Conservation (phyloP, 2,329 filamentous ascomycete species). For the Tolypocladium album region DNA sequence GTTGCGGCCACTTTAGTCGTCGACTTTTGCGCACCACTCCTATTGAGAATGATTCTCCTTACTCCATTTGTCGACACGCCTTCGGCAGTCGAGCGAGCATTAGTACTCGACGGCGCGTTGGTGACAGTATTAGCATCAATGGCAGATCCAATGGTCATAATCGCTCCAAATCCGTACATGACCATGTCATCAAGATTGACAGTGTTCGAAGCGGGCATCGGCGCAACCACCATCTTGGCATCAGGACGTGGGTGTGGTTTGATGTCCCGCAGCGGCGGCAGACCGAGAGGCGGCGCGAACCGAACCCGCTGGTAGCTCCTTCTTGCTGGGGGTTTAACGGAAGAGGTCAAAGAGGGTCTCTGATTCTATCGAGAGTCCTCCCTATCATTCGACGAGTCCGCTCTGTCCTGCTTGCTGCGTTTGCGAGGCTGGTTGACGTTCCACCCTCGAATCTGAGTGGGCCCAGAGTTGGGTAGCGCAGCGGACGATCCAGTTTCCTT, state of each 20-base stretch:
- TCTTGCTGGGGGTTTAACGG: slow-evolving; percentile 5
- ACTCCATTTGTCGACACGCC: not conserved
- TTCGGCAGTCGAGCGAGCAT: not conserved
- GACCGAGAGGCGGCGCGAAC: not conserved
- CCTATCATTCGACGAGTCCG: slow-evolving; percentile 20
- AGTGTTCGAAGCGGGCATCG: slow-evolving; percentile 1
- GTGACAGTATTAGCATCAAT: slow-evolving; percentile 1
- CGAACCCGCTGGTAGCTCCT: not conserved
- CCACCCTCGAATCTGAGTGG: slow-evolving; percentile 47
- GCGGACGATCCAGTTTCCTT: slow-evolving; percentile 47
- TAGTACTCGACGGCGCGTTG: not conserved
- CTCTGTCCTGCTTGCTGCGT: slow-evolving; percentile 21
- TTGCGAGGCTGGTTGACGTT: slow-evolving; percentile 32
- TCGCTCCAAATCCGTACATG: slow-evolving; percentile 10
- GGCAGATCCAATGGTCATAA: slow-evolving; percentile 6
- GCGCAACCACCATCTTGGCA: slow-evolving; percentile 7
- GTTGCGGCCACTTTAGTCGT: not conserved
- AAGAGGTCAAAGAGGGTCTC: slow-evolving; percentile 10
- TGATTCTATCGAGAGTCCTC: slow-evolving; percentile 27
- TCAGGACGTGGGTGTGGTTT: slow-evolving; percentile 1
- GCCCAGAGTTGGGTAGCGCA: slow-evolving; percentile 43
- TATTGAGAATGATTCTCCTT: not conserved
- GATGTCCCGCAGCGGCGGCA: slow-evolving; percentile 3
- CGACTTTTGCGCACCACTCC: not conserved
- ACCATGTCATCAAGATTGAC: slow-evolving; percentile 2